Evolutionary conservation across 768 basidiomycete species (phyloP), one percentile per base, ranked within the genome.

Genomic region (Panus rudis): DNA sequence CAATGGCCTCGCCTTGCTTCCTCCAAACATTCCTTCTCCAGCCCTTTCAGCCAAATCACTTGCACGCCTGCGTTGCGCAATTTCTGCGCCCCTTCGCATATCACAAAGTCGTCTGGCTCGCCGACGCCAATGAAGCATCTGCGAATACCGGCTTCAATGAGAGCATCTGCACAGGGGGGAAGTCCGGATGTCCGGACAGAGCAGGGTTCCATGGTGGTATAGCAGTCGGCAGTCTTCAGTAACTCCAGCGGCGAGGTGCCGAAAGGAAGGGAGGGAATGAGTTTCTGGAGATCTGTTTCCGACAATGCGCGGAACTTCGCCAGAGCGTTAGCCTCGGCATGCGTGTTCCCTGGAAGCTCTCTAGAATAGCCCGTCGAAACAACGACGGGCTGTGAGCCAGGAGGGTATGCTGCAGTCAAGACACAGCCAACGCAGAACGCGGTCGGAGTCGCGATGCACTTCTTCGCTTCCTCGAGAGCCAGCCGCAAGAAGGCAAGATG

Each of bases 201-300:
- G 59, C 96, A 99, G 8, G 94, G 96, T 58, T 99, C 96, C 70
- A 99, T 76, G 0, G 96, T 98, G 1, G 93, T 94, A 58, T 96
- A 98, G 32, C 87, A 81, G 59, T 91, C 86, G 19, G 80, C 70
- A 19, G 70, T 70, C 16, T 64, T 47, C 31, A 86, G 62, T 21
- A 93, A 55, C 12, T 78, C 66, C 42, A 75, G 66, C 34, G 76
- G 46, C 30, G 60, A 54, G 5, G 52, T 47, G 8, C 58, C 46
- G 4, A 54, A 51, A 2, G 75, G 66, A 32, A 79, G 69, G 26
- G 76, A 57, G 11, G 65, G 49, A 12, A 67, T 56, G 30, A 86
- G 42, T 12, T 39, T 33, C 2, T 20, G 39, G 5, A 59, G 58
- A 32, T 79, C 58, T 11, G 61, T 49, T 6, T 55, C 37, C 2